These are phyloP conservation scores for Orychophragmus violaceus DNA, from an alignment of 345 rosid genomes.

Conservation along the genomic window DNA sequence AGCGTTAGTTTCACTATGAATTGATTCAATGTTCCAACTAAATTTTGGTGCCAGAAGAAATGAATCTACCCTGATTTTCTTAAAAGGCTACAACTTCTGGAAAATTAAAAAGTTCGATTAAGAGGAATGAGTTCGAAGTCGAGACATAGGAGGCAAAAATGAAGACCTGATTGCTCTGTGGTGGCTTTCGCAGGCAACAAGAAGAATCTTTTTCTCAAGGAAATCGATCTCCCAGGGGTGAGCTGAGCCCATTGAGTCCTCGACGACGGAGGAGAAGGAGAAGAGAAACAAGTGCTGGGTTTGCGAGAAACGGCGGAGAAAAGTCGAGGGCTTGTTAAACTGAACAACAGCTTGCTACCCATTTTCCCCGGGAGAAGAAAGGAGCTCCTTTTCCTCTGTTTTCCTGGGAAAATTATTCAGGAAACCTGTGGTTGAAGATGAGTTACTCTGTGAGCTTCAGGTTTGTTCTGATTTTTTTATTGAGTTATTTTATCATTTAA, in stretches of 20 bases:
- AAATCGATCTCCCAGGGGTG: constrained; percentile 13
- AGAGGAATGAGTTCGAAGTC: not conserved
- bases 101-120: not conserved
- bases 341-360: constrained; percentile 21
- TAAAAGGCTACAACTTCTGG: not conserved
- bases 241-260: constrained; percentile 34
- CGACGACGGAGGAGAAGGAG: constrained; percentile 28
- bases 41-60: not conserved
- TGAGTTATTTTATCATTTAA: not conserved
- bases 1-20: too few relatives aligned
- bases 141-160: not conserved
- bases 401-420: not conserved
- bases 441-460: constrained; percentile 18
- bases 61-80: not conserved
- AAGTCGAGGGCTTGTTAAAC: constrained; percentile 47
- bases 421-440: constrained; percentile 18
- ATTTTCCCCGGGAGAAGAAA: constrained; percentile 7
- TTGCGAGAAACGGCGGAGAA: constrained; percentile 42
- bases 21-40: not conserved
- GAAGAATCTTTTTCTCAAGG: constrained; percentile 33
- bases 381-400: constrained; percentile 21
- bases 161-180: constrained; percentile 63
- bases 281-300: constrained; percentile 31
- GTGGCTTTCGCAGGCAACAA: constrained; percentile 60
- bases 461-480: constrained; percentile 3